Conservation (phyloP, 306 rosid species). For the Acacia acuminata region DNA sequence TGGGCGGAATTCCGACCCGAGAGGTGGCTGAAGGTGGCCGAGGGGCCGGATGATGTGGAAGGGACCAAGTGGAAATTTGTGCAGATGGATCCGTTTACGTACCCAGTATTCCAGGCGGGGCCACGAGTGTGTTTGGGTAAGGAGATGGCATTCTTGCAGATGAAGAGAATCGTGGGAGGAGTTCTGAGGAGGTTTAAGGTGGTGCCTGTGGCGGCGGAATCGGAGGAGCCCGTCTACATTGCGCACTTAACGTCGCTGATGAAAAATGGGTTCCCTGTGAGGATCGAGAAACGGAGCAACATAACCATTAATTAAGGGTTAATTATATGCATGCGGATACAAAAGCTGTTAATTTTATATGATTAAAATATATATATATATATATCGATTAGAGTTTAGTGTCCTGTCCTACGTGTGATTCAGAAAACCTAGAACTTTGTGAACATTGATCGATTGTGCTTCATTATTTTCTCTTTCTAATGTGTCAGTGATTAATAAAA, state of each 20-base stretch:
- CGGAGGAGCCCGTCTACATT: conserved; percentile 41
- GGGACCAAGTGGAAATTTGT: conserved; percentile 53
- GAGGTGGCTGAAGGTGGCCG: conserved; percentile 54
- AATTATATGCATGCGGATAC: neutral
- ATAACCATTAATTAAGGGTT: neutral
- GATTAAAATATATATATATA: neutral
- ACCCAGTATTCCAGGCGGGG: conserved; percentile 84
- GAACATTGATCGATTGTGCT: neutral
- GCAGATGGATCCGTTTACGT: conserved; percentile 46
- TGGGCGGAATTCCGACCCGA: conserved; percentile 74
- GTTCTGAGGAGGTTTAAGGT: conserved; percentile 55
- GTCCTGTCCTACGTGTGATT: neutral
- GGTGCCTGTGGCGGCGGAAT: conserved; percentile 39
- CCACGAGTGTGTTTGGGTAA: conserved; percentile 82
- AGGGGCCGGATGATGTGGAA: neutral
- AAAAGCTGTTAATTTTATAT: neutral
- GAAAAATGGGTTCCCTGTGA: conserved; percentile 64
- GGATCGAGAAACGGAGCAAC: neutral
- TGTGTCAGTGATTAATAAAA: neutral
- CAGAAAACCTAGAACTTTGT: neutral
- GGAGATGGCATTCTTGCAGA: conserved; percentile 91
- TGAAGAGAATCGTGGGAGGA: conserved; percentile 66
- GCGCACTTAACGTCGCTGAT: conserved; percentile 49
- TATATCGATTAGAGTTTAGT: neutral
- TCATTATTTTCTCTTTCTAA: neutral